Evolutionary conservation across 148 eudicot genomes (phyloP), one percentile per base, ranked within the genome.

Genomic region (Rhododendron mucronatum): DNA sequence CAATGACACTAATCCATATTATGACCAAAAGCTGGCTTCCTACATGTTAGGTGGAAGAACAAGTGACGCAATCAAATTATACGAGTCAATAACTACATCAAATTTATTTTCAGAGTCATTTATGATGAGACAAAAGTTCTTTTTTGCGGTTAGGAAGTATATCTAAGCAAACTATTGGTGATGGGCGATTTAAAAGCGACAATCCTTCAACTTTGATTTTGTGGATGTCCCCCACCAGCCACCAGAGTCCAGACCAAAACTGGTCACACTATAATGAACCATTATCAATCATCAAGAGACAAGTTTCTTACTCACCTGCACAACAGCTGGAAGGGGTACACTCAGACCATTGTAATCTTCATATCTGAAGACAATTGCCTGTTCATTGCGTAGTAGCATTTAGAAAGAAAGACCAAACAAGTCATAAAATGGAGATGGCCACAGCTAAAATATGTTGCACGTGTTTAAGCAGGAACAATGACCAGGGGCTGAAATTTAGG

Each of bases 251-350:
- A 41, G 33, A 75, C 65, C 35, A 23, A 26, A 20, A 77, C 12
- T 33, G 18, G 28, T 14, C 48, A 28, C 12, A 10, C 18, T n/a
- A 39, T 14, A 71, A 41, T 53, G 71, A 73, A 71, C 30, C 30
- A 67, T 37, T 5, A 16, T 80, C 26, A 41, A 41, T n/a, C 55
- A 33, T 28, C 26, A 84, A 15, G 78, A n/a, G 63, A 50, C 16
- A 48, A 30, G 41, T 82, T 44, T 73, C 75, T 50, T 51, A 57
- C 87, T 89, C 88, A 91, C 99, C 98, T 95, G 99, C 84, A 95
- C 87, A 74, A 96, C 87, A 85, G 98, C 98, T 87, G 99, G 99
- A 89, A 95, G 93, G 33, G 99, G 99, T 88, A 96, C 96, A 77
- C 83, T 89, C 55, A 96, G 92, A 86, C 91, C 91, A 86, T 86